Evolutionary conservation across 2,329 filamentous ascomycete genomes (phyloP).

Genomic region (Elsinoe batatas): DNA sequence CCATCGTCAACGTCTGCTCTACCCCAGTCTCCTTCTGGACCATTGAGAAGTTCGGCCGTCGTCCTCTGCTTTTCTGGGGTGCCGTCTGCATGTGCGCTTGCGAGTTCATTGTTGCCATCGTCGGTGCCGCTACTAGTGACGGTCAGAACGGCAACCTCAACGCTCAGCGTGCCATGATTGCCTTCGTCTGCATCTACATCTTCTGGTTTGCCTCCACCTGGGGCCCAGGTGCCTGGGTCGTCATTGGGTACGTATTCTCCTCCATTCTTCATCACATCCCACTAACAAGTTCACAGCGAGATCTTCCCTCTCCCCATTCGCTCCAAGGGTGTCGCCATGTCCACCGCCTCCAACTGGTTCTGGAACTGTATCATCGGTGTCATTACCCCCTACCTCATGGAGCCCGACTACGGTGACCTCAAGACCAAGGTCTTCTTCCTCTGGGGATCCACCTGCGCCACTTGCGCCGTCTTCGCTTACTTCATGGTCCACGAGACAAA

Average conservation of each 20-base stretch:
- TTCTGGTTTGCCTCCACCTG: conserved; percentile 85
- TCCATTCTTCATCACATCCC: background rate
- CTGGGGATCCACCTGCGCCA: conserved; percentile 31
- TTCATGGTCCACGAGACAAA: conserved; percentile 32
- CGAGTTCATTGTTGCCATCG: conserved; percentile 76
- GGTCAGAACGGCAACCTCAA: conserved; percentile 34
- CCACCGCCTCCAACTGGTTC: conserved; percentile 83
- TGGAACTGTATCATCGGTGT: conserved; percentile 67
- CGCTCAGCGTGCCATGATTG: conserved; percentile 51
- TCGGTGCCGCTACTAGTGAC: conserved; percentile 32
- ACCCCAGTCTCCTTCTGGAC: conserved; percentile 84
- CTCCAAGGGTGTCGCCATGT: conserved; percentile 58
- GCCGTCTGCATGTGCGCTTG: conserved; percentile 73
- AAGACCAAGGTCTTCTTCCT: conserved; percentile 39
- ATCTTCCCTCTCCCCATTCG: conserved; percentile 64
- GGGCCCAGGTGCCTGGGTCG: conserved; percentile 57
- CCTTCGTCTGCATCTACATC: conserved; percentile 86
- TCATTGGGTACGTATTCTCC: conserved; percentile 27
- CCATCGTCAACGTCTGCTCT: conserved; percentile 76
- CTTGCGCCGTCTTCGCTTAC: conserved; percentile 29
- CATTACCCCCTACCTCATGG: conserved; percentile 65
- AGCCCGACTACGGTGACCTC: conserved; percentile 45
- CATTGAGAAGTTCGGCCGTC: conserved; percentile 73
- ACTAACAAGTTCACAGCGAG: conserved; percentile 47
- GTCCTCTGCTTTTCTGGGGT: conserved; percentile 67